A percentile compares a stretch with the other conserved stretches of the same genome.
Evolutionary conservation across 495 filamentous ascomycete species (phyloP).

Genomic region (Trichoderma erinaceum): DNA sequence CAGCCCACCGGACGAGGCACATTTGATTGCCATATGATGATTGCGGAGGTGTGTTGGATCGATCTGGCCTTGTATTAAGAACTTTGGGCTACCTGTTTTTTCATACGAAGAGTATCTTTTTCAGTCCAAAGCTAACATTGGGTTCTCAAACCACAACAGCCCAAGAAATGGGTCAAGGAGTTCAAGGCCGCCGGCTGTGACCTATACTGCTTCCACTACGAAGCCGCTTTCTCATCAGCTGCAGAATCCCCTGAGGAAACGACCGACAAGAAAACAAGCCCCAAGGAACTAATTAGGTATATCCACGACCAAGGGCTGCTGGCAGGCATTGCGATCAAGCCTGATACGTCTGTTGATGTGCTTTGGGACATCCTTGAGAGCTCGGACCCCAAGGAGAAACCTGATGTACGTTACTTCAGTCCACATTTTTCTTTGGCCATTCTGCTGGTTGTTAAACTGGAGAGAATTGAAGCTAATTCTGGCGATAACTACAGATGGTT

Average conservation of each 20-base stretch:
- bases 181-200: conserved; percentile 93
- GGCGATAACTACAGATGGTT: conserved; percentile 66
- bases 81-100: background rate
- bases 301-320: conserved; percentile 86
- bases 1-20: conserved; percentile 66
- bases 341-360: conserved; percentile 81
- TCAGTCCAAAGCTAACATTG: background rate
- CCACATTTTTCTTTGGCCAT: background rate
- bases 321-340: conserved; percentile 94
- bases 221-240: conserved; percentile 86
- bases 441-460: background rate
- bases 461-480: background rate
- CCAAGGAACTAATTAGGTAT: conserved; percentile 77
- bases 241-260: conserved; percentile 68
- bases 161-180: conserved; percentile 94
- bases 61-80: background rate
- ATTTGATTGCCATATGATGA: conserved; percentile 99
- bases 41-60: conserved; percentile 66
- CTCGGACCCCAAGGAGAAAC: conserved; percentile 62
- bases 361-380: conserved; percentile 82
- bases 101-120: background rate
- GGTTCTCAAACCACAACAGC: conserved; percentile 34
- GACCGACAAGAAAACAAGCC: conserved; percentile 62
- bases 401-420: conserved; percentile 64
- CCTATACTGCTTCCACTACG: conserved; percentile 98